Conservation (phyloP, 257 asterid species). For the Galeopsis tetrahit region DNA sequence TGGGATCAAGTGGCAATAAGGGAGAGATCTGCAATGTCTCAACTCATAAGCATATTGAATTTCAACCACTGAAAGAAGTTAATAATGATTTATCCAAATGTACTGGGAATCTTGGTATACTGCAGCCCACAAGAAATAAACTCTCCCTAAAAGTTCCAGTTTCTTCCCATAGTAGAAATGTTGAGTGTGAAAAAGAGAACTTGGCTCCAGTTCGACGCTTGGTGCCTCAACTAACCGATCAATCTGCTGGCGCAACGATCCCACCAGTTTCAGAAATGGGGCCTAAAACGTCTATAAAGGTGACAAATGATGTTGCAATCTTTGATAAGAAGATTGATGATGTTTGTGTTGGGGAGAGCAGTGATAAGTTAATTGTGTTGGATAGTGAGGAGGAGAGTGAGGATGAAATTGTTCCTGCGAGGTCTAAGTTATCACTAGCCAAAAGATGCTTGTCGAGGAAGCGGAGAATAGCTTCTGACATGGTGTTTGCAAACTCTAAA, state of each 20-base stretch:
- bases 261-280: constrained; percentile 29
- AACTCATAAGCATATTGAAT: constrained; percentile 33
- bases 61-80: constrained; percentile 39
- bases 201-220: constrained; percentile 33
- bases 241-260: constrained; percentile 26
- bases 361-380: constrained; percentile 55
- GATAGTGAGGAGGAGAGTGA: constrained; percentile 89
- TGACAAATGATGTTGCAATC: constrained; percentile 26
- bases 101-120: constrained; percentile 32
- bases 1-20: constrained; percentile 40
- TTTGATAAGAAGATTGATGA: constrained; percentile 34
- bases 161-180: constrained; percentile 40
- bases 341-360: constrained; percentile 29
- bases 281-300: constrained; percentile 25
- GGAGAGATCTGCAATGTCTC: constrained; percentile 35
- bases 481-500: too few relatives aligned
- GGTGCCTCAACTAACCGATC: constrained; percentile 29
- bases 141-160: constrained; percentile 42
- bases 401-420: constrained; percentile 51
- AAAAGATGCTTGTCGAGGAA: constrained; percentile 55
- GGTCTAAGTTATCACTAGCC: constrained; percentile 61
- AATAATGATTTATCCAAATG: constrained; percentile 24
- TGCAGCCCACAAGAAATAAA: constrained; percentile 39
- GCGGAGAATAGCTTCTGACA: constrained; percentile 38
- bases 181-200: constrained; percentile 49